Evolutionary conservation across 805 yeast species (phyloP).

Genomic region (Ogataea kodamae): DNA sequence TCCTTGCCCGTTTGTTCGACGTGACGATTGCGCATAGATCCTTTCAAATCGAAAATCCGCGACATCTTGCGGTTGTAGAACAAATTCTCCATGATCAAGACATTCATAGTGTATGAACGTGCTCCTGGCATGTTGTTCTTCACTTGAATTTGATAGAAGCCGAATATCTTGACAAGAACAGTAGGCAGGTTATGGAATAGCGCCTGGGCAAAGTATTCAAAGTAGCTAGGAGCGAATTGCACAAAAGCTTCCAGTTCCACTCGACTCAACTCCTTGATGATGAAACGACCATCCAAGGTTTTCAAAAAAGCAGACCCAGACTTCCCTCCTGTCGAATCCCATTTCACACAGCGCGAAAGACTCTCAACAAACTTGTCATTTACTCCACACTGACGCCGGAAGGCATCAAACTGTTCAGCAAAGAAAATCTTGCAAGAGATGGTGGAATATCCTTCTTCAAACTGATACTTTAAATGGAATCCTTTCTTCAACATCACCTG

Average conservation of each 20-base stretch:
- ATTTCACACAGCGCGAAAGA: slow-evolving; percentile 85
- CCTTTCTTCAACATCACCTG: slow-evolving; percentile 74
- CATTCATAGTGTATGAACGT: slow-evolving; percentile 79
- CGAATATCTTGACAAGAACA: slow-evolving; percentile 90
- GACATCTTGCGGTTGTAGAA: slow-evolving; percentile 80
- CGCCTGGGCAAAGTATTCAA: slow-evolving; percentile 93
- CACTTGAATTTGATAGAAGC: slow-evolving; percentile 91
- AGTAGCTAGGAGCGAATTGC: slow-evolving; percentile 93
- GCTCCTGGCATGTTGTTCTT: slow-evolving; percentile 68
- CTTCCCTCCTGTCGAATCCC: slow-evolving; percentile 97
- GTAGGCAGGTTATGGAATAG: slow-evolving; percentile 93
- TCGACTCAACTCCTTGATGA: slow-evolving; percentile 83
- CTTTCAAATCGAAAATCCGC: slow-evolving; percentile 91
- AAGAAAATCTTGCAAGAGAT: slow-evolving; percentile 91
- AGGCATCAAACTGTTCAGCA: slow-evolving; percentile 95
- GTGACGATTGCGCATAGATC: slow-evolving; percentile 96
- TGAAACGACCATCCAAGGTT: slow-evolving; percentile 84
- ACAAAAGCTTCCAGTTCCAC: slow-evolving; percentile 91
- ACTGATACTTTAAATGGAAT: slow-evolving; percentile 88
- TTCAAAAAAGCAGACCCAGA: slow-evolving; percentile 93
- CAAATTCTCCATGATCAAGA: slow-evolving; percentile 91
- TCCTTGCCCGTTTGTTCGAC: slow-evolving; percentile 95
- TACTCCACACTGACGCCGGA: slow-evolving; percentile 78
- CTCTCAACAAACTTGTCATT: slow-evolving; percentile 79
- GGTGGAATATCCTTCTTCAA: slow-evolving; percentile 77